Conservation (phyloP, 169 alveolate genomes). For the Toxoplasma gondii region DNA sequence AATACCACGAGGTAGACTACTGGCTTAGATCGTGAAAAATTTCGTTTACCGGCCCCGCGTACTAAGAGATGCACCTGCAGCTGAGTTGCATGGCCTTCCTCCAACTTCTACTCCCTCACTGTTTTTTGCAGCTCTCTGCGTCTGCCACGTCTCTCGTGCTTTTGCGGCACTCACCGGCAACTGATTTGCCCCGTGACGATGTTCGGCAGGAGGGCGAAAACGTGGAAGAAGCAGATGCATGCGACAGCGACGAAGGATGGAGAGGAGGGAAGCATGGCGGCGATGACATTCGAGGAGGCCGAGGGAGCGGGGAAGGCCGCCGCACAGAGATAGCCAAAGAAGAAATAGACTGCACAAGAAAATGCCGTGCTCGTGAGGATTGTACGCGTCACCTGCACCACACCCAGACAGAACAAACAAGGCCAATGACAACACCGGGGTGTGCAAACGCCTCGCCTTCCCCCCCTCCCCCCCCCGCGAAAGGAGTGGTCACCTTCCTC, state of each 20-base stretch:
- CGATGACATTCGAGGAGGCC: conserved; percentile 52
- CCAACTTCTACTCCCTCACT: too few species aligned
- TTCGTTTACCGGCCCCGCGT: too few species aligned
- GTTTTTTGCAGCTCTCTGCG: too few species aligned
- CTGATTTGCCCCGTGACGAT: conserved; percentile 49
- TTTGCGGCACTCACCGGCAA: conserved; percentile 46
- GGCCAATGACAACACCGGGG: background rate
- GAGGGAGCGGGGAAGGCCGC: conserved; percentile 50
- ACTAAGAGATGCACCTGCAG: too few species aligned
- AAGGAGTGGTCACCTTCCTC: too few species aligned
- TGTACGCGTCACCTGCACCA: conserved; percentile 33
- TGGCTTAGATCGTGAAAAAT: too few species aligned
- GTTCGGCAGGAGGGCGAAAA: conserved; percentile 58
- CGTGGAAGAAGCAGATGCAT: conserved; percentile 56
- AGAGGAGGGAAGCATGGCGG: conserved; percentile 36
- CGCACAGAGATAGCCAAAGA: conserved; percentile 55
- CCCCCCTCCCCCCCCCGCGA: too few species aligned
- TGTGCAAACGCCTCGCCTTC: too few species aligned
- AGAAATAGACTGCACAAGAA: conserved; percentile 4
- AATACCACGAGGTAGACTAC: too few species aligned
- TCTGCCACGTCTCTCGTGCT: too few species aligned
- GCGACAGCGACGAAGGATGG: conserved; percentile 34
- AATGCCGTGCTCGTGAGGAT: conserved; percentile 51
- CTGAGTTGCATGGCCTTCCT: too few species aligned
- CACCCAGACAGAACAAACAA: background rate